Evolutionary conservation across 176 grass and related monocot genomes (phyloP).

Genomic region (Puya raimondii): DNA sequence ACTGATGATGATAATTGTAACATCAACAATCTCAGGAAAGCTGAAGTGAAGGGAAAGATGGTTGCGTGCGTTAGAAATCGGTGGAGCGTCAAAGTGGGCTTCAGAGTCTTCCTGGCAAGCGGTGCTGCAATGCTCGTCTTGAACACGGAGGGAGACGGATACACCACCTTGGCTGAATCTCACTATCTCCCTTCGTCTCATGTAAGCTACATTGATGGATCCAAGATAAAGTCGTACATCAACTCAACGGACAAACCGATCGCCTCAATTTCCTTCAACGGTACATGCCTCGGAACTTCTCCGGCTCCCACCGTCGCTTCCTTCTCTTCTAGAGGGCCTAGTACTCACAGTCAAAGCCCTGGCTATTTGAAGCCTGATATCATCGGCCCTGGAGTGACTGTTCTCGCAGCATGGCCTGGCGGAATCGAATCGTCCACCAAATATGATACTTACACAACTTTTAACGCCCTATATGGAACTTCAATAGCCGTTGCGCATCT

Average conservation of each 20-base stretch:
- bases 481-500: background rate
- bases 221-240: background rate
- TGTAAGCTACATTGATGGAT: background rate
- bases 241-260: background rate
- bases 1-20: background rate
- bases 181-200: constrained; percentile 8
- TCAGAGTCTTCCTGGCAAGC: constrained; percentile 15
- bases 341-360: background rate
- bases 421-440: background rate
- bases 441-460: background rate
- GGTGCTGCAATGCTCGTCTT: constrained; percentile 48
- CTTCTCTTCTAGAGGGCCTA: background rate
- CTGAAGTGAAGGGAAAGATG: constrained; percentile 44
- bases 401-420: background rate
- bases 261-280: background rate
- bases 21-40: background rate
- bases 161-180: constrained; percentile 24
- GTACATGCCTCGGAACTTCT: background rate
- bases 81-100: background rate
- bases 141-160: constrained; percentile 18
- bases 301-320: background rate
- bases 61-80: constrained; percentile 25
- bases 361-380: background rate
- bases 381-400: background rate
- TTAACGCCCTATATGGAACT: background rate